phyloP scores from a whole-genome alignment of 768 basidiomycete species.

The Hydnomerulius pinastri region DNA sequence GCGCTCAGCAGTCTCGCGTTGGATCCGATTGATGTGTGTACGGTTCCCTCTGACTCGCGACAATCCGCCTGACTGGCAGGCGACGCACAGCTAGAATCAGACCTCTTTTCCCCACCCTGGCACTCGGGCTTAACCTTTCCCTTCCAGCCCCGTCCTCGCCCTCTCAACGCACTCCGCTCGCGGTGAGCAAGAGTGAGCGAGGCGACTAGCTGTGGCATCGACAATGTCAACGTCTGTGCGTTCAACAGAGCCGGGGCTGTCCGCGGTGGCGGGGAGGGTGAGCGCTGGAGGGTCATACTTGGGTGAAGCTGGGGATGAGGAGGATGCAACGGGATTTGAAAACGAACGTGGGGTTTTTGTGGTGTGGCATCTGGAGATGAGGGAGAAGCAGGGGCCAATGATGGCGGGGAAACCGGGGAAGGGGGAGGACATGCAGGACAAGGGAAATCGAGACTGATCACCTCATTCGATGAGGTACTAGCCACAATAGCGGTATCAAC shows the following conservation, averaged over 20 bases:
- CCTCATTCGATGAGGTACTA: background rate
- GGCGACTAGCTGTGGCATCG: conserved; percentile 35
- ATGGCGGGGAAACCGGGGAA: background rate
- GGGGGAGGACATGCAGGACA: background rate
- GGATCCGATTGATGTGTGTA: background rate
- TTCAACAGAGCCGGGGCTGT: conserved; percentile 8
- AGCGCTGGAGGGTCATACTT: conserved; percentile 20
- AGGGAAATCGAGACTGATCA: background rate
- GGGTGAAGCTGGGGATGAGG: conserved; percentile 4
- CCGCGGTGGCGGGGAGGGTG: conserved; percentile 23
- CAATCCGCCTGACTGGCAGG: conserved; percentile 4
- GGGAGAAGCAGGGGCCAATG: conserved; percentile 6
- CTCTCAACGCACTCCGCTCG: conserved; percentile 20
- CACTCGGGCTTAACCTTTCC: background rate
- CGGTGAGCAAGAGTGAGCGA: conserved; percentile 27
- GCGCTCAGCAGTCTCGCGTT: conserved; percentile 13
- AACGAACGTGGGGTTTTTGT: conserved; percentile 25
- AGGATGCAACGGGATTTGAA: conserved; percentile 12
- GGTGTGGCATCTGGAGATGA: conserved; percentile 1
- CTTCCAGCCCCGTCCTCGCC: conserved; percentile 19
- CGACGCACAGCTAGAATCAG: conserved; percentile 6
- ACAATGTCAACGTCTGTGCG: conserved; percentile 19
- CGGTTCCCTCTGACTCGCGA: conserved; percentile 4
- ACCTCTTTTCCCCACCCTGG: conserved; percentile 5
- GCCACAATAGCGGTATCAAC: background rate